Conservation (phyloP, 805 yeast species). For the Cyberlindnera maritima region DNA sequence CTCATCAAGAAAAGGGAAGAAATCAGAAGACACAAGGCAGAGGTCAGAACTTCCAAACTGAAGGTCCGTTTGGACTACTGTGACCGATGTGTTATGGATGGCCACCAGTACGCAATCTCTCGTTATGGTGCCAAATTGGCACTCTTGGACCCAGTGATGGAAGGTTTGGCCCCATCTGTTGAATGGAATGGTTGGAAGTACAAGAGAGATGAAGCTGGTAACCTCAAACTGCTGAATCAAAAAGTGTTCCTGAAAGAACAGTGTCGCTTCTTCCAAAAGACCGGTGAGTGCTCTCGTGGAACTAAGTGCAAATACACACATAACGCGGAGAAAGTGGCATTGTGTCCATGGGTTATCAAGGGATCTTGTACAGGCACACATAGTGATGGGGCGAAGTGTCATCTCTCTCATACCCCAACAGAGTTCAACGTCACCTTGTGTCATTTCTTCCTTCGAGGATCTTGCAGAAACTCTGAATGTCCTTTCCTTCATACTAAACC, state of each 20-base stretch:
- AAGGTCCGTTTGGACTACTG: constrained; percentile 38
- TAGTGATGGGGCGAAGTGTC: constrained; percentile 40
- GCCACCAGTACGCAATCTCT: constrained; percentile 42
- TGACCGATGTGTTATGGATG: constrained; percentile 44
- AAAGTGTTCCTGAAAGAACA: constrained; percentile 27
- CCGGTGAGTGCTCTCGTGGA: constrained; percentile 46
- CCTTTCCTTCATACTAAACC: constrained; percentile 49
- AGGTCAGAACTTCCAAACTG: constrained; percentile 28
- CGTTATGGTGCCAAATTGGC: constrained; percentile 40
- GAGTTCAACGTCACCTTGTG: constrained; percentile 65
- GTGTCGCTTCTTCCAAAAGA: constrained; percentile 27
- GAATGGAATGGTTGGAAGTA: constrained; percentile 35
- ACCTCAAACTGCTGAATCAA: constrained; percentile 21
- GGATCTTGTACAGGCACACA: constrained; percentile 39
- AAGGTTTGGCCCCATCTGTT: constrained; percentile 4
- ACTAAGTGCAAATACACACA: constrained; percentile 53
- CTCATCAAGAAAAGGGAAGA: constrained; percentile 19
- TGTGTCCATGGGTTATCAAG: constrained; percentile 50
- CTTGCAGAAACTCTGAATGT: constrained; percentile 49
- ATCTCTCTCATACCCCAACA: constrained; percentile 52
- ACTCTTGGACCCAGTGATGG: constrained; percentile 28
- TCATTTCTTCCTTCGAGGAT: constrained; percentile 43
- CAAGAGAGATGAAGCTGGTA: constrained; percentile 29
- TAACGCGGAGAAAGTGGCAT: constrained; percentile 44
- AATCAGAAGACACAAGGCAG: constrained; percentile 19